These are phyloP conservation scores for Colletotrichum navitas DNA, from an alignment of 2,329 filamentous ascomycete genomes.

Conservation along the genomic window DNA sequence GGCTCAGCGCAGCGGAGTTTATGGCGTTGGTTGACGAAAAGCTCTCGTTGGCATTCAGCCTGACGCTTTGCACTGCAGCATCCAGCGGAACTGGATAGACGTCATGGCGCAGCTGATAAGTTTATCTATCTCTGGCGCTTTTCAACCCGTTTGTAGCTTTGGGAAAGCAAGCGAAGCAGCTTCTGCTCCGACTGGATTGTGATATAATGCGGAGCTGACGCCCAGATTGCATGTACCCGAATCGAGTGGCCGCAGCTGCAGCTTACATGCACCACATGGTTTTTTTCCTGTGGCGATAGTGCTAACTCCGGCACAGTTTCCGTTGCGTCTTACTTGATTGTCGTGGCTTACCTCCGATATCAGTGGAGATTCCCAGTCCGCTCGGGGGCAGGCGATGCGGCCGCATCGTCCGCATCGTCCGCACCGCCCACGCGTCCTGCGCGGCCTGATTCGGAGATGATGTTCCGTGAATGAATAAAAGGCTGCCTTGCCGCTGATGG, in stretches of 20 bases:
- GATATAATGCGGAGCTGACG: background rate
- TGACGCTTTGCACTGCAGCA: background rate
- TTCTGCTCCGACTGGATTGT: background rate
- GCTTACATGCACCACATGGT: background rate
- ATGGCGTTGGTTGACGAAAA: background rate
- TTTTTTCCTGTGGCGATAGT: constrained; percentile 18
- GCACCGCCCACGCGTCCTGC: no score
- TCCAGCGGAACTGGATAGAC: background rate
- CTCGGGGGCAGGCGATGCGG: background rate
- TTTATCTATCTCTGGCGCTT: no score
- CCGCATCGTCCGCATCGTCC: background rate
- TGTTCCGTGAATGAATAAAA: constrained; percentile 1
- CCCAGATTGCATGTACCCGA: background rate
- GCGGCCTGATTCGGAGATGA: background rate
- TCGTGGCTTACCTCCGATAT: background rate
- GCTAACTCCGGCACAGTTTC: constrained; percentile 28
- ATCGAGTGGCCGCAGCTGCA: background rate
- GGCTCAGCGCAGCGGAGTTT: background rate
- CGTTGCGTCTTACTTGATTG: background rate
- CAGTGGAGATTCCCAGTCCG: background rate
- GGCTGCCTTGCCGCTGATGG: background rate
- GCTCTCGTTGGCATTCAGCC: background rate
- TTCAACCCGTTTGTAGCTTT: background rate
- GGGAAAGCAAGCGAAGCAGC: background rate
- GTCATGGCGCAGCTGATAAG: background rate